Evolutionary conservation across 805 yeast genomes (phyloP).

Genomic region (Ogataea sp.): DNA sequence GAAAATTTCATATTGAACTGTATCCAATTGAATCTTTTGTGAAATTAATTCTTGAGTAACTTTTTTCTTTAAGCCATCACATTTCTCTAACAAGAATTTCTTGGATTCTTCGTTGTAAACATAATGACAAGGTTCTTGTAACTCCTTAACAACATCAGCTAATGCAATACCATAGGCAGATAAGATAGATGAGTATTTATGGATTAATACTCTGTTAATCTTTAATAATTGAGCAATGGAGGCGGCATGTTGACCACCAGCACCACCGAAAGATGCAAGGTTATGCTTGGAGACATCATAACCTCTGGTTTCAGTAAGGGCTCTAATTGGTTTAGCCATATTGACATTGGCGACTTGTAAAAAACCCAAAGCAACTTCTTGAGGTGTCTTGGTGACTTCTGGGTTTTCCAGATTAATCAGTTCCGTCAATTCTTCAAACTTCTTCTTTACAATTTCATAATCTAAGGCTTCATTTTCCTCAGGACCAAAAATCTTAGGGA

Average conservation of each 20-base stretch:
- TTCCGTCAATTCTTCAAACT: conserved; percentile 21
- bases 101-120: conserved; percentile 7
- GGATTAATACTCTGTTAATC: conserved; percentile 23
- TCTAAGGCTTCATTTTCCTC: conserved; percentile 21
- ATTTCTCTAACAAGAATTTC: conserved; percentile 5
- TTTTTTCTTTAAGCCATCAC: conserved; percentile 6
- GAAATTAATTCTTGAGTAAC: conserved; percentile 18
- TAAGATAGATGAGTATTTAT: conserved; percentile 26
- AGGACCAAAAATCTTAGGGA: conserved; percentile 26
- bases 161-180: conserved; percentile 31
- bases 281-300: conserved; percentile 24
- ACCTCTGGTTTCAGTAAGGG: conserved; percentile 26
- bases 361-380: conserved; percentile 27
- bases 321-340: conserved; percentile 29
- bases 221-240: conserved; percentile 23
- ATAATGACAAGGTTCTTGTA: conserved; percentile 19
- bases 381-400: conserved; percentile 13
- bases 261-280: conserved; percentile 29
- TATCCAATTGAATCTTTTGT: conserved; percentile 15
- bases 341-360: conserved; percentile 25
- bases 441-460: conserved; percentile 13
- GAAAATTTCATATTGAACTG: conserved; percentile 34
- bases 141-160: conserved; percentile 26
- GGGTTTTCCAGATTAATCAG: conserved; percentile 20
- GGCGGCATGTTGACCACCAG: conserved; percentile 29